Conservation (phyloP, 1,284 basidiomycete genomes). For the Schizophyllum amplum region DNA sequence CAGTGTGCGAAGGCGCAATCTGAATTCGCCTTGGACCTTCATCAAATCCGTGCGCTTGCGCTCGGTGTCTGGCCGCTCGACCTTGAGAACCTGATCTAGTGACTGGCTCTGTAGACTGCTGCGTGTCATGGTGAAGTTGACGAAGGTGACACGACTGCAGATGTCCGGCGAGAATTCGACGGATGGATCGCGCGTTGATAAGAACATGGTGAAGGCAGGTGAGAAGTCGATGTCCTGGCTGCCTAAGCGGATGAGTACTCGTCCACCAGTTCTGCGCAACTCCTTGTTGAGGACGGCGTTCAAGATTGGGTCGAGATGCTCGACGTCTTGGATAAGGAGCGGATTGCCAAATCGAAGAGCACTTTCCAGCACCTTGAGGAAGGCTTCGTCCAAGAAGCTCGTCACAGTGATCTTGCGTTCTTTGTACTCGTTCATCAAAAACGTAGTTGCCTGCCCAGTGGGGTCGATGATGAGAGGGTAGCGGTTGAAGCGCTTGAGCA, state of each 20-base stretch:
- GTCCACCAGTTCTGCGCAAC: conserved; percentile 90
- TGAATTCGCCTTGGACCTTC: conserved; percentile 98
- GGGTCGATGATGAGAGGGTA: conserved; percentile 99
- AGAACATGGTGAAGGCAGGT: conserved; percentile 98
- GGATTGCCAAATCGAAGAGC: conserved; percentile 99
- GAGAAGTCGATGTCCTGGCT: conserved; percentile 99
- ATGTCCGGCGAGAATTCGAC: conserved; percentile 98
- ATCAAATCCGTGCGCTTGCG: conserved; percentile 96
- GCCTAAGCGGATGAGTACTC: conserved; percentile 96
- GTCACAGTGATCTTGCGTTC: conserved; percentile 97
- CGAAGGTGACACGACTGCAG: conserved; percentile 97
- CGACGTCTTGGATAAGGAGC: conserved; percentile 95
- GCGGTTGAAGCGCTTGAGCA: conserved; percentile 96
- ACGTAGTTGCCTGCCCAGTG: conserved; percentile 95
- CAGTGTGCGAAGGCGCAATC: conserved; percentile 84
- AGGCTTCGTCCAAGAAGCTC: conserved; percentile 97
- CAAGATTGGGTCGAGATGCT: conserved; percentile 95
- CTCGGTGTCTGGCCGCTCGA: conserved; percentile 95
- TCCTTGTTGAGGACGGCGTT: conserved; percentile 98
- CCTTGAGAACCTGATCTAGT: conserved; percentile 93
- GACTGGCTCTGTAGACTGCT: conserved; percentile 98
- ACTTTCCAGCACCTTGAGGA: conserved; percentile 96
- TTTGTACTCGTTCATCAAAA: conserved; percentile 92
- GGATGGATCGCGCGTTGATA: conserved; percentile 94
- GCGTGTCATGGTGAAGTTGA: conserved; percentile 99